Percentiles rank a stretch among this genome's conserved stretches.
These are phyloP conservation scores for Coniosporium apollinis DNA, from an alignment of 495 filamentous ascomycete genomes.

Conservation along the genomic window DNA sequence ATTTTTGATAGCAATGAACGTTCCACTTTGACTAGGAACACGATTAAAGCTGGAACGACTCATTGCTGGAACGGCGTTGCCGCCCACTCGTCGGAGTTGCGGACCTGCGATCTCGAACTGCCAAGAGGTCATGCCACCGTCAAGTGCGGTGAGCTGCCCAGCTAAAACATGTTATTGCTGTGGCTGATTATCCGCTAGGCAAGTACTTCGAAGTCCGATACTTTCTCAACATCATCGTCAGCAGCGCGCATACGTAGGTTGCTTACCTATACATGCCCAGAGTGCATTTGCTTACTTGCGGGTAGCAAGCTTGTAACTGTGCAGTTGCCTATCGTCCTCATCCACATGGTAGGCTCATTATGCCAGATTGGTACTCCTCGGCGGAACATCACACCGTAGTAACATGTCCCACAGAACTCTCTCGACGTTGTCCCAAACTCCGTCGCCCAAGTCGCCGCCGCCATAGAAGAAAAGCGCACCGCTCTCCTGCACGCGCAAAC, in stretches of 20 bases:
- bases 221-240: conserved; percentile 32
- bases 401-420: conserved; percentile 27
- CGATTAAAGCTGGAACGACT: conserved; percentile 24
- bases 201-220: conserved; percentile 37
- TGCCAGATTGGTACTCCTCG: neutral
- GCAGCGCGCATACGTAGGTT: conserved; percentile 27
- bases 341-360: conserved; percentile 31
- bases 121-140: conserved; percentile 34
- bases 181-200: no score
- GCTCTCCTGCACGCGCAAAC: neutral
- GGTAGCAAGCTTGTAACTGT: conserved; percentile 30
- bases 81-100: conserved; percentile 28
- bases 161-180: no score
- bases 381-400: conserved; percentile 4
- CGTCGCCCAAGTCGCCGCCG: conserved; percentile 36
- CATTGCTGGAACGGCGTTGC: conserved; percentile 29
- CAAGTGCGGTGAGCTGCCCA: conserved; percentile 21
- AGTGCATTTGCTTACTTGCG: conserved; percentile 3
- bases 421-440: conserved; percentile 43
- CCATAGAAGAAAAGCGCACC: conserved; percentile 33
- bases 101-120: conserved; percentile 35
- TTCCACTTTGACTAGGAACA: conserved; percentile 24
- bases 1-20: conserved; percentile 34
- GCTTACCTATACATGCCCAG: neutral
- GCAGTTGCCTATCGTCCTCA: conserved; percentile 37